A percentile compares a stretch with the other conserved stretches of the same genome.
phyloP scores from a whole-genome alignment of 306 rosid genomes.

The Vicia faba region DNA sequence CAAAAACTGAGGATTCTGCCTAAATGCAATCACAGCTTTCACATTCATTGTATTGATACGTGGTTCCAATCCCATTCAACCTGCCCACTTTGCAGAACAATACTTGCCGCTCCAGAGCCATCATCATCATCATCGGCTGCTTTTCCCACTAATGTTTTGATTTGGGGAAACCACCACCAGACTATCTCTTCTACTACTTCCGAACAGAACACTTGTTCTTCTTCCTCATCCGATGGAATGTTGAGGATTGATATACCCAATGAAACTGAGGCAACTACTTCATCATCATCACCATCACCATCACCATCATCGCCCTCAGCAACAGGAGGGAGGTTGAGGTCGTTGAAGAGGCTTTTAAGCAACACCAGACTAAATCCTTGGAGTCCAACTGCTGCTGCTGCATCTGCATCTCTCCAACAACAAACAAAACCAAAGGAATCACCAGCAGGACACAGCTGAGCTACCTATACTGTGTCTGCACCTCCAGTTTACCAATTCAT shows the following conservation, averaged over 20 bases:
- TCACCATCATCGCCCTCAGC: conserved; percentile 8
- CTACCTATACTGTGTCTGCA: neutral
- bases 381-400: conserved; percentile 45
- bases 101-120: neutral
- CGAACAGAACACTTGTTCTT: conserved; percentile 55
- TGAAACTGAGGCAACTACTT: conserved; percentile 23
- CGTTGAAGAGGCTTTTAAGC: conserved; percentile 81
- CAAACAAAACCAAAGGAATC: conserved; percentile 31
- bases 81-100: conserved; percentile 81
- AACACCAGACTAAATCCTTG: conserved; percentile 51
- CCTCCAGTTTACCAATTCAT: neutral
- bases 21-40: conserved; percentile 87
- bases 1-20: conserved; percentile 76
- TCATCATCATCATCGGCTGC: conserved; percentile 16
- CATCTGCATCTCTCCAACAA: conserved; percentile 57
- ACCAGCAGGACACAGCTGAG: conserved; percentile 44
- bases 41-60: conserved; percentile 88
- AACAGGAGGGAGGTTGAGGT: conserved; percentile 47
- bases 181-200: conserved; percentile 49
- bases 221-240: conserved; percentile 41
- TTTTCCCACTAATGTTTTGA: conserved; percentile 70
- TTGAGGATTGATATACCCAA: conserved; percentile 73
- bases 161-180: conserved; percentile 77
- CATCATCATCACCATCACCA: no score
- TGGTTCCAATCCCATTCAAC: conserved; percentile 95